Percentiles rank a stretch among this genome's conserved stretches.
These are phyloP conservation scores for Polygonum maritimum DNA, from an alignment of 148 eudicot species.

Conservation along the genomic window DNA sequence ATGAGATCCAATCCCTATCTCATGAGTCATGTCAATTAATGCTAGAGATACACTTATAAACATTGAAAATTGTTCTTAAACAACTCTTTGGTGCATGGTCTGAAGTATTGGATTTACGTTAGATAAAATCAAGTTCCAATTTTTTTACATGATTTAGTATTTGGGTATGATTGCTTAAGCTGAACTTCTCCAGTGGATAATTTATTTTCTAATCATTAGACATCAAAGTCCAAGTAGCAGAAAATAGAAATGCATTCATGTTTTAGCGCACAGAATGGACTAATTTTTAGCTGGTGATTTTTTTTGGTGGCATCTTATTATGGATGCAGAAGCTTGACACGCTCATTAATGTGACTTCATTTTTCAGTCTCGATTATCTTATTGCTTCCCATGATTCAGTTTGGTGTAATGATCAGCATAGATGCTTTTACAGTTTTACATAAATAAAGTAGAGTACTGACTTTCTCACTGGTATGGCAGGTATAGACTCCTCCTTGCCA, in stretches of 20 bases:
- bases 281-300: neutral
- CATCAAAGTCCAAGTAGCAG: neutral
- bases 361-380: neutral
- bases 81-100: neutral
- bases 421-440: neutral
- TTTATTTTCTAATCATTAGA: neutral
- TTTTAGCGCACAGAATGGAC: neutral
- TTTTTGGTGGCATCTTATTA: neutral
- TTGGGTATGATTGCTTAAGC: neutral
- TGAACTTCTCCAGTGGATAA: neutral
- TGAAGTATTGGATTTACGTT: neutral
- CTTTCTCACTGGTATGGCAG: conserved; percentile 20
- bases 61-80: neutral
- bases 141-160: neutral
- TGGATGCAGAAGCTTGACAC: neutral
- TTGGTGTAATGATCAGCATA: no score
- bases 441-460: neutral
- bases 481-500: conserved; percentile 77
- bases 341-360: neutral
- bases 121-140: neutral
- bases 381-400: conserved; percentile 4
- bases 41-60: neutral
- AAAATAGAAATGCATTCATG: no score
- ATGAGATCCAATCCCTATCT: conserved; percentile 5
- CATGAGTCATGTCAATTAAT: neutral